A percentile compares a stretch with the other conserved stretches of the same genome.
These are phyloP conservation scores for Cyberlindnera samutprakarnensis DNA, from an alignment of 805 yeast species.

Conservation along the genomic window DNA sequence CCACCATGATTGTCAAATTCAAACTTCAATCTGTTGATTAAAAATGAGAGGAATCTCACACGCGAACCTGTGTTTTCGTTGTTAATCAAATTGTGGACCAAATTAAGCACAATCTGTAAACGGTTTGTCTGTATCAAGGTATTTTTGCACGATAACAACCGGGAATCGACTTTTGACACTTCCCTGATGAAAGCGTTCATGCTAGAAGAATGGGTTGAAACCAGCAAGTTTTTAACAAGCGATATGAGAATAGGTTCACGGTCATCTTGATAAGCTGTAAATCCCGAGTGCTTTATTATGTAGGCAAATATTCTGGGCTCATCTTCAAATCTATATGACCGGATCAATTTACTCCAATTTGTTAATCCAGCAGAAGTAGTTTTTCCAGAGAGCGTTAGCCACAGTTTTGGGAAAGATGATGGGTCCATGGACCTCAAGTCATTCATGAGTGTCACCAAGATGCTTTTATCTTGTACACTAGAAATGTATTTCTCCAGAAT, in stretches of 20 bases:
- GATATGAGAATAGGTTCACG: conserved; percentile 10
- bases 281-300: conserved; percentile 15
- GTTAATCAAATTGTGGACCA: conserved; percentile 13
- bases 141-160: conserved; percentile 8
- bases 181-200: conserved; percentile 15
- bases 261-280: conserved; percentile 11
- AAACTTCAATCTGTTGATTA: conserved; percentile 9
- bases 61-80: conserved; percentile 5
- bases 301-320: conserved; percentile 15
- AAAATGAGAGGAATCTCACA: conserved; percentile 11
- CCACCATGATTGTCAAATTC: conserved; percentile 9
- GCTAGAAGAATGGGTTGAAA: conserved; percentile 7
- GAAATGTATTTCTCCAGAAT: conserved; percentile 5
- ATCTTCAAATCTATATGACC: conserved; percentile 16
- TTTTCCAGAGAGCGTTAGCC: conserved; percentile 16
- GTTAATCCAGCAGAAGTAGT: conserved; percentile 12
- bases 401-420: conserved; percentile 13
- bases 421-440: conserved; percentile 13
- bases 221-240: conserved; percentile 12
- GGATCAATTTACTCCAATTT: conserved; percentile 19
- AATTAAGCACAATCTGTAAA: conserved; percentile 11
- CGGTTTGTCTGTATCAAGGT: conserved; percentile 14
- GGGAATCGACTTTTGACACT: conserved; percentile 13
- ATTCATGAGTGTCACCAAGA: conserved; percentile 7
- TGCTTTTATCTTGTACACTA: neutral